A percentile compares a stretch with the other conserved stretches of the same genome.
Conservation (phyloP, 2,329 filamentous ascomycete species). For the Dactylellina sp. region DNA sequence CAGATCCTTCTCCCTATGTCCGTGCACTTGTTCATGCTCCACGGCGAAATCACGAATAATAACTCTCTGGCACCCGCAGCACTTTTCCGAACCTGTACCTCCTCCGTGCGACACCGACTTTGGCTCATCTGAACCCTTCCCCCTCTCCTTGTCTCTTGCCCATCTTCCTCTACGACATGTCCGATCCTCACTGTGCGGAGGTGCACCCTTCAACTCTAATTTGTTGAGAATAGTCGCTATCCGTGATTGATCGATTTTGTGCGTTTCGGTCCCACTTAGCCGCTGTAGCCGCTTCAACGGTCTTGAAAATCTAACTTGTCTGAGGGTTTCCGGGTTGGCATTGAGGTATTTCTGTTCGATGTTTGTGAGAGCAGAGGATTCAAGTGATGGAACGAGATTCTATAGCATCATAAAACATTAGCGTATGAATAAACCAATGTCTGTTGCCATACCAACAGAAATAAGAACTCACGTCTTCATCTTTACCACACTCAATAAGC, state of each 20-base stretch:
- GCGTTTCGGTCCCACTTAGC: slow-evolving; percentile 30
- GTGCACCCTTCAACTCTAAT: slow-evolving; percentile 17
- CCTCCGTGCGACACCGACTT: too few species aligned
- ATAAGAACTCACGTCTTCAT: slow-evolving; percentile 41
- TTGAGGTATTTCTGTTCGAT: slow-evolving; percentile 46
- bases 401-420: not conserved
- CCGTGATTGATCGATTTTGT: slow-evolving; percentile 28
- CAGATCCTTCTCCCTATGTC: slow-evolving; percentile 30
- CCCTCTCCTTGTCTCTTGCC: slow-evolving; percentile 7
- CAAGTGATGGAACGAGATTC: slow-evolving; percentile 39
- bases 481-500: slow-evolving; percentile 42
- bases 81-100: not conserved
- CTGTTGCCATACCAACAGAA: too few species aligned
- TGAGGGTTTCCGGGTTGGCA: slow-evolving; percentile 22
- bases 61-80: slow-evolving; percentile 20
- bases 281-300: slow-evolving; percentile 34
- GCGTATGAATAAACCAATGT: not conserved
- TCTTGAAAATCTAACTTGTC: slow-evolving; percentile 32
- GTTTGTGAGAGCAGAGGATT: slow-evolving; percentile 47
- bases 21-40: slow-evolving; percentile 6
- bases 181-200: not conserved
- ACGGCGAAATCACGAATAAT: slow-evolving; percentile 44
- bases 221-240: slow-evolving; percentile 33
- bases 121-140: slow-evolving; percentile 5
- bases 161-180: not conserved